Conservation (phyloP, 345 rosid species). For the Pistacia integerrima region DNA sequence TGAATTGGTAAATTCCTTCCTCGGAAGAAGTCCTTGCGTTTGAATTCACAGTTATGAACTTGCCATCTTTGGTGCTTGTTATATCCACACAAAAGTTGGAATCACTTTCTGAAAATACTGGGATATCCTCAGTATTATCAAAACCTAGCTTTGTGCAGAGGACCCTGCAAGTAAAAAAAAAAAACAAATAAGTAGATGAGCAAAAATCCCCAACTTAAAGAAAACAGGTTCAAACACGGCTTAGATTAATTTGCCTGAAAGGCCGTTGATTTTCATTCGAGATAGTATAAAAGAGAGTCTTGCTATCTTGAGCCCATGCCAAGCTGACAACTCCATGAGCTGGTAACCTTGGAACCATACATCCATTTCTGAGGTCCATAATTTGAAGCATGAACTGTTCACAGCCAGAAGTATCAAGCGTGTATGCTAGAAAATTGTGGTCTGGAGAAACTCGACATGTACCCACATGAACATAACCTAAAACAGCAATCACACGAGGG, state of each 20-base stretch:
- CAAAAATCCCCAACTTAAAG: constrained; percentile 7
- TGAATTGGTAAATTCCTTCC: constrained; percentile 65
- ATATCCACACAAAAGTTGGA: constrained; percentile 83
- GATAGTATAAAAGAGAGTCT: constrained; percentile 67
- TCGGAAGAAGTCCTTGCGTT: constrained; percentile 95
- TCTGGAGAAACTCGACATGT: constrained; percentile 87
- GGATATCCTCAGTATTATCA: constrained; percentile 36
- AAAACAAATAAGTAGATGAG: constrained; percentile 12
- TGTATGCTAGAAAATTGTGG: constrained; percentile 81
- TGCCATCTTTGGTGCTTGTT: constrained; percentile 47
- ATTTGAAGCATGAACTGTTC: constrained; percentile 77
- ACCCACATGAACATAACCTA: constrained; percentile 89
- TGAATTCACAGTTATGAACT: constrained; percentile 74
- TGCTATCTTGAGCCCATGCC: constrained; percentile 88
- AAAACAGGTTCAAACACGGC: constrained; percentile 11
- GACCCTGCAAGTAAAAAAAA: constrained; percentile 51
- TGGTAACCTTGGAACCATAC: constrained; percentile 47
- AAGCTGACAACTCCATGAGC: constrained; percentile 69
- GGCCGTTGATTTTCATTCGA: constrained; percentile 74
- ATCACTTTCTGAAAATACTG: constrained; percentile 61
- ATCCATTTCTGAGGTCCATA: constrained; percentile 67
- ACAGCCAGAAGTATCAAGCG: constrained; percentile 66
- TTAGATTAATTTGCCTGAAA: constrained; percentile 47
- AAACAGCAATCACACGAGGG: constrained; percentile 6
- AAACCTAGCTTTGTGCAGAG: constrained; percentile 58